Evolutionary conservation across 331 rosid species (phyloP), one percentile per base, ranked within the genome.

Genomic region (Acacia concinna): DNA sequence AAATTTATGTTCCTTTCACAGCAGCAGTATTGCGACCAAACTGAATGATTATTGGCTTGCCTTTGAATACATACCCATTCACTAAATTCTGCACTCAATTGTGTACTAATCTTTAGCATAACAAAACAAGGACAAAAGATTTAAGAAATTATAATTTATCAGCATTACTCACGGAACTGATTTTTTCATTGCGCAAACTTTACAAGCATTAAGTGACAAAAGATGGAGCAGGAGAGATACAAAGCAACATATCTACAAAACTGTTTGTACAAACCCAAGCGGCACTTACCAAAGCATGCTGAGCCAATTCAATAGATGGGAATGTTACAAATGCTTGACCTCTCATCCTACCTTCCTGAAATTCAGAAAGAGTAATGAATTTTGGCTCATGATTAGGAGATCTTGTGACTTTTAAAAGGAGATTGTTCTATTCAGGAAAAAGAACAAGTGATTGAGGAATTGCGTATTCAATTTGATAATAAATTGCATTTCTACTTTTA

Each of bases 331-430:
- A 95, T 2, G 98, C 97, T 88, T 95, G 99, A 67, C 99, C 98
- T 84, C 94, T 91, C 99, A 95, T 95, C 85, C 98, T 88, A 83
- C 99, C 98, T 85, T 93, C 99, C 99, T 92, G 96, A 83, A 81
- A 92, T 81, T 72, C 59, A 79, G 74, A 77, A 75, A 11, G 34
- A 69, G 46, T 31, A 12, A 27, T 63, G 40, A 80, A 21, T 40
- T 85, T 67, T 64, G 77, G 84, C 68, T 66, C 41, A 40, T 18
- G 30, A 56, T 28, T 59, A 44, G 21, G 73, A 71, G 64, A 34
- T 41, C 41, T 62, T 59, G 59, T 63, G 34, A 60, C 65, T 82
- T 70, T n/a, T 41, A 73, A 38, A 56, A 25, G 34, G 11, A 59
- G 47, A 31, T 31, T 28, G 60, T 56, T 56, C 31, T 9, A 21